A percentile compares a stretch with the other conserved stretches of the same genome.
Conservation (phyloP, 2,329 filamentous ascomycete species). For the Cladorrhinum sp. region DNA sequence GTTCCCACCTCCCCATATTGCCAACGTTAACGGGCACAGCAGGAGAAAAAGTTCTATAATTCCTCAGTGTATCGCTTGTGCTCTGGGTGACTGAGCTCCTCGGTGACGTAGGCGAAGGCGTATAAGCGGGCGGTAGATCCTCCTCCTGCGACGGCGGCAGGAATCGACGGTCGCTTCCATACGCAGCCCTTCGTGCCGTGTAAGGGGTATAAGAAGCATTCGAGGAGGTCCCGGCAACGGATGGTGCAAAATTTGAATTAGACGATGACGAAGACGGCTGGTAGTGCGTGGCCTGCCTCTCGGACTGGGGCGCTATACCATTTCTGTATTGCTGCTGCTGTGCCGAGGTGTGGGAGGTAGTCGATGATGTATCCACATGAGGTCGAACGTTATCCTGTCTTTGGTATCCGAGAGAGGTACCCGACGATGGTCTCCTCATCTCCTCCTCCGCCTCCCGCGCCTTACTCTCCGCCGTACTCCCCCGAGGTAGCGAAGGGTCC, state of each 20-base stretch:
- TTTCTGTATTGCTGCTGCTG: background rate
- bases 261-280: constrained; percentile 20
- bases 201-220: constrained; percentile 23
- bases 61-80: constrained; percentile 20
- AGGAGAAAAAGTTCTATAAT: constrained; percentile 44
- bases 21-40: constrained; percentile 17
- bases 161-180: constrained; percentile 17
- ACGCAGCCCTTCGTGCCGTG: constrained; percentile 21
- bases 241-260: constrained; percentile 13
- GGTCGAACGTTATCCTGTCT: constrained; percentile 11
- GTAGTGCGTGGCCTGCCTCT: constrained; percentile 22
- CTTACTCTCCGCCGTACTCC: constrained; percentile 40
- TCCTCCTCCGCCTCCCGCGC: constrained; percentile 44
- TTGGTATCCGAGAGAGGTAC: constrained; percentile 22
- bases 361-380: constrained; percentile 7
- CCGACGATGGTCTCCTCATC: constrained; percentile 23
- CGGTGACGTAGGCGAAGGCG: constrained; percentile 39
- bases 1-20: constrained; percentile 43
- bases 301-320: background rate
- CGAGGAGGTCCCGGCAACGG: constrained; percentile 8
- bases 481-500: constrained; percentile 44
- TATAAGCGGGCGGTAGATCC: constrained; percentile 48
- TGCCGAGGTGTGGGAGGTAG: constrained; percentile 3
- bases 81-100: constrained; percentile 18
- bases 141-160: constrained; percentile 34